These are phyloP conservation scores for Fusarium aywerte DNA, from an alignment of 2,329 filamentous ascomycete genomes.

Conservation along the genomic window DNA sequence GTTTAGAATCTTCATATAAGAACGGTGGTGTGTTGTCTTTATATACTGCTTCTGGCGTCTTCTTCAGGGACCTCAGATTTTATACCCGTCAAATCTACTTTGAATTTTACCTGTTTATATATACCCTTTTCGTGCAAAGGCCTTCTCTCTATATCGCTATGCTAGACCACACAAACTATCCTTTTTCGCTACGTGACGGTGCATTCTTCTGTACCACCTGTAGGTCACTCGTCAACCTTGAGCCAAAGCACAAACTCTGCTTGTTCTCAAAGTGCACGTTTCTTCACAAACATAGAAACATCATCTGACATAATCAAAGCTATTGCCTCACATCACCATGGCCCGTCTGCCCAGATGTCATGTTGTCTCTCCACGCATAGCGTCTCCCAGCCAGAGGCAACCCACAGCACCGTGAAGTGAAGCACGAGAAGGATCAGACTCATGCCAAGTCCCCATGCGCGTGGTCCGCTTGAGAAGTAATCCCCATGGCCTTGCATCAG, in stretches of 20 bases:
- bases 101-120: slow-evolving; percentile 3
- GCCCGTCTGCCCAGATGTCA: slow-evolving; percentile 47
- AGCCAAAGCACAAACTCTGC: neutral
- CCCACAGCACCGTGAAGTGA: slow-evolving; percentile 52
- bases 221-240: neutral
- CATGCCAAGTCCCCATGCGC: slow-evolving; percentile 47
- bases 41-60: neutral
- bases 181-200: neutral
- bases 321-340: slow-evolving; percentile 42
- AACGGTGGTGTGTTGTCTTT: neutral
- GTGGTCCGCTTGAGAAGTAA: slow-evolving; percentile 26
- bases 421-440: slow-evolving; percentile 49
- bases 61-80: neutral
- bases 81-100: neutral
- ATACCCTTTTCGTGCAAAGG: neutral
- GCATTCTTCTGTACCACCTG: neutral
- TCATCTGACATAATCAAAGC: slow-evolving; percentile 1
- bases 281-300: neutral
- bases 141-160: no score
- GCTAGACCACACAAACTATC: neutral
- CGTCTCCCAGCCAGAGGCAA: slow-evolving; percentile 49
- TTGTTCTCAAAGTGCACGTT: neutral
- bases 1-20: neutral
- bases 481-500: slow-evolving; percentile 26
- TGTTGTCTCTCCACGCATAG: slow-evolving; percentile 47